Conservation (phyloP, 139 green algal genomes). For the Coelastrella sp. region DNA sequence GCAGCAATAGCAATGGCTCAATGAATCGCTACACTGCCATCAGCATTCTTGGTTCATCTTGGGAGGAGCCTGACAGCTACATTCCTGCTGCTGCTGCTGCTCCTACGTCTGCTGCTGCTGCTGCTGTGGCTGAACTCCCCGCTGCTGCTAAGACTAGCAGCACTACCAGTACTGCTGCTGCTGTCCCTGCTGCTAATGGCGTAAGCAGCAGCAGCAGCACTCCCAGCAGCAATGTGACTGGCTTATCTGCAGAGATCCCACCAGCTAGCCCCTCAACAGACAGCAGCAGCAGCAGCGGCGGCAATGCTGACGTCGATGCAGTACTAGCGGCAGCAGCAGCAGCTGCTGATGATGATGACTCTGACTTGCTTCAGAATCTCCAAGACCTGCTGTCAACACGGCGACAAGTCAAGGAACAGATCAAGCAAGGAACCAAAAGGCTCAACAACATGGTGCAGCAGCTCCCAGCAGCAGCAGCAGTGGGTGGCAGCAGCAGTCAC, state of each 20-base stretch:
- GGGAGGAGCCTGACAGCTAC: background rate
- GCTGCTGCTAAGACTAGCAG: background rate
- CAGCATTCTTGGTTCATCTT: background rate
- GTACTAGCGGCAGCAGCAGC: too few species aligned
- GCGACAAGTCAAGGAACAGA: background rate
- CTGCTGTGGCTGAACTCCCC: background rate
- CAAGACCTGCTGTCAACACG: background rate
- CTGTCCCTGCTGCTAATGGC: background rate
- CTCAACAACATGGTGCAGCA: background rate
- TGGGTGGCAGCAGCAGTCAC: background rate
- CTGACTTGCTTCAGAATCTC: background rate
- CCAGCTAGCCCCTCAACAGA: background rate
- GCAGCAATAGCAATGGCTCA: background rate
- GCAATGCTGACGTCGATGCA: background rate
- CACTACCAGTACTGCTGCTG: background rate
- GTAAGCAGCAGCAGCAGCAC: background rate
- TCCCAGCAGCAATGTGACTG: background rate
- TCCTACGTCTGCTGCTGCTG: background rate
- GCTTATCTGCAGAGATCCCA: background rate
- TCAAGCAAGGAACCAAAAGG: background rate
- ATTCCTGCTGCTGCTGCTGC: background rate
- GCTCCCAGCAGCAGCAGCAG: background rate
- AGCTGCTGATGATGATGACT: background rate
- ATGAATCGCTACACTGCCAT: background rate
- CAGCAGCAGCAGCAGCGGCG: background rate